Evolutionary conservation across 1,139 yeast genomes (phyloP).

Genomic region (Protomyces lactucae-debilis): DNA sequence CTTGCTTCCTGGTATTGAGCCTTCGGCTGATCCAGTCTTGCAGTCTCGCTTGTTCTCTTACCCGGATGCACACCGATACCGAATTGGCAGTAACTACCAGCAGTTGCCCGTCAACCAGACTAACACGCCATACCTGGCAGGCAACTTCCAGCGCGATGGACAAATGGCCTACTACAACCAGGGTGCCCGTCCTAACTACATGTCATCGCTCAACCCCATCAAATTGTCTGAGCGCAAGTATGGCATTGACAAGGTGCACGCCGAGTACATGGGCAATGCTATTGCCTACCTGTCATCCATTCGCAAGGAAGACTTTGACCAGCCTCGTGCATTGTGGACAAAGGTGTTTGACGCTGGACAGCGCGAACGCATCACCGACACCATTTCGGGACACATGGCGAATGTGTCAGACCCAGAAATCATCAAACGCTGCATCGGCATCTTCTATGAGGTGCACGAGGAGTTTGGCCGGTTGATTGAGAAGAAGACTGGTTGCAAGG

Average conservation of each 20-base stretch:
- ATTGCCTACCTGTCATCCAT: constrained; percentile 59
- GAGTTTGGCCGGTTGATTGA: constrained; percentile 61
- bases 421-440: constrained; percentile 73
- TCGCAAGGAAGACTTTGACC: constrained; percentile 56
- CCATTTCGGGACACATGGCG: constrained; percentile 69
- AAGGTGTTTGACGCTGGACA: constrained; percentile 68
- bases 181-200: constrained; percentile 72
- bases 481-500: constrained; percentile 47
- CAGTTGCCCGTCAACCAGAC: constrained; percentile 68
- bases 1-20: constrained; percentile 76
- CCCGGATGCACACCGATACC: constrained; percentile 72
- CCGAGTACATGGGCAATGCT: constrained; percentile 84
- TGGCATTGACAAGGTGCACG: constrained; percentile 48
- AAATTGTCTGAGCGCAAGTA: constrained; percentile 42
- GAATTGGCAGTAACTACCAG: constrained; percentile 64
- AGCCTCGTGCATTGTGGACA: constrained; percentile 65
- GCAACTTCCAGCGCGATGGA: constrained; percentile 69
- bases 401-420: constrained; percentile 62
- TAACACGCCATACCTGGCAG: constrained; percentile 39
- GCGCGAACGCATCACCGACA: constrained; percentile 77
- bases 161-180: constrained; percentile 76
- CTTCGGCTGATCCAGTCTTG: constrained; percentile 81
- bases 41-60: constrained; percentile 81
- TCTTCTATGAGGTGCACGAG: constrained; percentile 68
- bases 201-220: constrained; percentile 47